A percentile compares a stretch with the other conserved stretches of the same genome.
Conservation (phyloP, 106 monocot species). For the Phalaenopsis equestris region DNA sequence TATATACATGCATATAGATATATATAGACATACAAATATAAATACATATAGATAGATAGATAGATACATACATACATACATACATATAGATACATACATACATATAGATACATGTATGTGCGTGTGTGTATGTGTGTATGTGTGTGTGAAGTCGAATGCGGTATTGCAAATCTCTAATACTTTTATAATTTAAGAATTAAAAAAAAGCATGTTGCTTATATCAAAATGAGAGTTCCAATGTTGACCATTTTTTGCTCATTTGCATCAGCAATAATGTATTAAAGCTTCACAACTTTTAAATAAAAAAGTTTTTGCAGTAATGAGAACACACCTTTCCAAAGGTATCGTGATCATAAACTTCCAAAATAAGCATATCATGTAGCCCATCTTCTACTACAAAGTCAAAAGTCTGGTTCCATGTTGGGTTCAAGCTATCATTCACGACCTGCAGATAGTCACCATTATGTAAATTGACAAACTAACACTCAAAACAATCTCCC, state of each 20-base stretch:
- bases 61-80: no score
- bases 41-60: no score
- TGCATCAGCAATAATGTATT: background rate
- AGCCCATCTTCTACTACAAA: constrained; percentile 97
- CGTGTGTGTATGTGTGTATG: no score
- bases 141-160: no score
- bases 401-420: constrained; percentile 97
- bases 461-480: background rate
- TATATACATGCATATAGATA: no score
- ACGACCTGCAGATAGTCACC: constrained; percentile 53
- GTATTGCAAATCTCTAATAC: background rate
- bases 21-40: no score
- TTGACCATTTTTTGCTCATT: background rate
- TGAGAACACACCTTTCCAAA: constrained; percentile 65
- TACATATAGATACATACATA: no score
- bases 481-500: background rate
- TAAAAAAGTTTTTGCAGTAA: background rate
- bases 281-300: background rate
- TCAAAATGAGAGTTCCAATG: background rate
- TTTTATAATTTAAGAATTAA: background rate
- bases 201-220: background rate
- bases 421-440: constrained; percentile 82
- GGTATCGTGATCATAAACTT: constrained; percentile 87
- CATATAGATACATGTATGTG: no score
- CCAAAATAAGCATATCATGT: constrained; percentile 97